Base-by-base conservation (phyloP, 805 yeast genomes). In the Sugiyamaella marilandica region DNA sequence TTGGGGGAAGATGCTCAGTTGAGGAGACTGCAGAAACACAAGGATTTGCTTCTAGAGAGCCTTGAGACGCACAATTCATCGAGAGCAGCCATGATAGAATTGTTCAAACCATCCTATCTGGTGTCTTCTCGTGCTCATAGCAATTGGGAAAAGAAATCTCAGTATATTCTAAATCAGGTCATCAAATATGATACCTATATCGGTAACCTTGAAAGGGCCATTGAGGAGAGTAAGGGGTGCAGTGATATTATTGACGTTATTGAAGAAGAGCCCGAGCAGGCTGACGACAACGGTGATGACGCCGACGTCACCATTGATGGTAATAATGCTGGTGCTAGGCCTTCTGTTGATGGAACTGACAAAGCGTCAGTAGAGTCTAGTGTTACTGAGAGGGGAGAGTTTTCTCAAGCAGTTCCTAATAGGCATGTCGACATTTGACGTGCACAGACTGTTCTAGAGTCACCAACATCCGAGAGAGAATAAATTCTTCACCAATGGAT, bases 51-150 rank as follows among this genome's bases (percentile, higher is more conserved):
- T 31, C 70, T 69, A 32, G 46, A 55, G n/a, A 60, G 66, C 37
- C 65, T 79, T 18, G 74, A 71, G 32, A 61, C 62, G 9, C 86
- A 82, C 62, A 71, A 70, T 51, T 65, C 61, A 36, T 51, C 71
- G 16, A 71, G 74, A 49, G 70, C 69, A 1, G 62, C 58, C 2
- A 61, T 79, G 59, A 63, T 73, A 16, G 58, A 65, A 36, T 56
- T 68, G 21, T 74, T 68, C 51, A 54, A 62, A 34, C 57, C 64
- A 9, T 43, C 51, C 16, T 39, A 44, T 33, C 45, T 56, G 11
- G 61, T 59, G 18, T 49, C 57, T n/a, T 35, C 55, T n/a, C 61
- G 65, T 10, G 70, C 65, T 2, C 59, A 58, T 39, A 29, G 55
- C 39, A 67, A 68, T 56, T 67, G 71, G 71, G 64, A 65, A 39